Evolutionary conservation across 2,329 filamentous ascomycete genomes (phyloP).

Genomic region (Colletotrichum nymphaeae): DNA sequence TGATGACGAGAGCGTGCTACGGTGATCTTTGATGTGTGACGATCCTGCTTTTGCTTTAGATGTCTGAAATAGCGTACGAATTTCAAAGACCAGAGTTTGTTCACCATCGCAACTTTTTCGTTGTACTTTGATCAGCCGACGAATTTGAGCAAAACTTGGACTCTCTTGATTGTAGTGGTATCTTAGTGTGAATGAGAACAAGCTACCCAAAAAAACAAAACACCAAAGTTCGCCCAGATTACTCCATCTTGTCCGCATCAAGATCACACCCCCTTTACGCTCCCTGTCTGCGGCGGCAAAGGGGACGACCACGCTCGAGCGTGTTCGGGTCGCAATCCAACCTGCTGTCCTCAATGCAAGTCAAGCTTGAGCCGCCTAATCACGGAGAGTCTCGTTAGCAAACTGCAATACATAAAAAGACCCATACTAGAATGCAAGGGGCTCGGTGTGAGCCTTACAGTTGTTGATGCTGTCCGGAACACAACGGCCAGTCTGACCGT

Average conservation of each 20-base stretch:
- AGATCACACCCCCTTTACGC: neutral
- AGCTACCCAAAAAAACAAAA: neutral
- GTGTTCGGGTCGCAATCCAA: constrained; percentile 42
- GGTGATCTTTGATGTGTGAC: constrained; percentile 27
- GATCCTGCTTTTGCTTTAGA: constrained; percentile 10
- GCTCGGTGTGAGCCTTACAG: constrained; percentile 41
- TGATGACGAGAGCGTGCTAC: constrained; percentile 38
- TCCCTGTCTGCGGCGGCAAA: constrained; percentile 41
- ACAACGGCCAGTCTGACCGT: constrained; percentile 47
- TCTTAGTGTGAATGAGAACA: neutral
- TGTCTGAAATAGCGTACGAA: neutral
- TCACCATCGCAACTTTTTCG: neutral
- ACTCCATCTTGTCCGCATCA: neutral
- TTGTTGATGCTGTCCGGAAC: constrained; percentile 48
- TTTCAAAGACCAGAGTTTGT: neutral
- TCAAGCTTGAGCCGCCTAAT: constrained; percentile 40
- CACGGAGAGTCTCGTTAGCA: neutral
- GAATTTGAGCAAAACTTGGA: neutral
- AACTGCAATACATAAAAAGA: too few relatives aligned
- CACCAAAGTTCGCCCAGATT: neutral
- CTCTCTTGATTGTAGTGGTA: neutral
- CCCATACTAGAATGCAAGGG: too few relatives aligned
- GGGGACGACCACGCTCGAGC: constrained; percentile 42
- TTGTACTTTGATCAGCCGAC: neutral
- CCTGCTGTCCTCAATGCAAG: constrained; percentile 43